Evolutionary conservation across 768 basidiomycete species (phyloP).

Genomic region (Lentinula lateritia): DNA sequence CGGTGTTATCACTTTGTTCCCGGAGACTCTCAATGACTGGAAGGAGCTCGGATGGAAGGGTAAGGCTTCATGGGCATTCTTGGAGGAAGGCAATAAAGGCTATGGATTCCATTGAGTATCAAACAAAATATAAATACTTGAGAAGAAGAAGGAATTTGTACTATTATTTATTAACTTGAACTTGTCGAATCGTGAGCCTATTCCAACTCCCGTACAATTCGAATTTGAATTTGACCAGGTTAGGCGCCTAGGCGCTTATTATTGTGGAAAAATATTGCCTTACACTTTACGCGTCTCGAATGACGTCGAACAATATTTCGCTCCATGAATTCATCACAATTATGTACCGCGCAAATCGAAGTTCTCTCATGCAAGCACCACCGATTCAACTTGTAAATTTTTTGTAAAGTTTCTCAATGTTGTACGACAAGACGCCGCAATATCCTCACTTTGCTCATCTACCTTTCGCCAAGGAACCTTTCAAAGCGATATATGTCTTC

Average conservation of each 20-base stretch:
- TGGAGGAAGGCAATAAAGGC: constrained; percentile 10
- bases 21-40: constrained; percentile 11
- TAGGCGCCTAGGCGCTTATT: too few relatives aligned
- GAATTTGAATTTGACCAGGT: too few relatives aligned
- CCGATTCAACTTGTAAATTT: background rate
- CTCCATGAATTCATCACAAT: too few relatives aligned
- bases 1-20: constrained; percentile 10
- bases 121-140: background rate
- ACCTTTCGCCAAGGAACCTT: constrained; percentile 38
- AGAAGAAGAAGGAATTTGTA: background rate
- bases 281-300: too few relatives aligned
- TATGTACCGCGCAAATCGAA: too few relatives aligned
- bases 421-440: constrained; percentile 23
- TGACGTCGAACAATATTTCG: too few relatives aligned
- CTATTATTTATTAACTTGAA: background rate
- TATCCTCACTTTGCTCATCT: constrained; percentile 39
- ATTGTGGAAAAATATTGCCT: too few relatives aligned
- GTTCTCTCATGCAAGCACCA: background rate
- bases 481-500: constrained; percentile 41
- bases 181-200: too few relatives aligned
- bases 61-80: constrained; percentile 11
- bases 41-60: constrained; percentile 16
- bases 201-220: too few relatives aligned
- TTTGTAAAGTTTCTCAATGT: constrained; percentile 1
- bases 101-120: background rate